phyloP scores from a whole-genome alignment of 1,284 basidiomycete genomes.

The Pseudozyma thailandica region DNA sequence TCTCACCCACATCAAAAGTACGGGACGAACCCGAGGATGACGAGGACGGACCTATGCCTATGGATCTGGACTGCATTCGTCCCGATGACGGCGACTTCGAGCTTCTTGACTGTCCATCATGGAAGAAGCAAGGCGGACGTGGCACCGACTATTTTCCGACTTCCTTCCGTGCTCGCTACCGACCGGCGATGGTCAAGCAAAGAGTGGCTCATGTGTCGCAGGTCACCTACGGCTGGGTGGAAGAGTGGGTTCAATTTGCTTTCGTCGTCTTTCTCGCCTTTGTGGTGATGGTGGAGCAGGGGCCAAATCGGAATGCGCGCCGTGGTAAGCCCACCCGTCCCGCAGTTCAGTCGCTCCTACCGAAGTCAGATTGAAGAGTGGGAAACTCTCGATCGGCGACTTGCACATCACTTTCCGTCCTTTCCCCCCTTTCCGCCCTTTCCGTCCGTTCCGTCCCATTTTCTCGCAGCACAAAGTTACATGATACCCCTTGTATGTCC shows the following conservation, averaged over 20 bases:
- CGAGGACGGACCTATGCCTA: slow-evolving; percentile 3
- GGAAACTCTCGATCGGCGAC: not conserved
- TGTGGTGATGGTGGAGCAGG: slow-evolving; percentile 51
- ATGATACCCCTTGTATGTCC: slow-evolving; percentile 3
- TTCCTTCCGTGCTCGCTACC: slow-evolving; percentile 50
- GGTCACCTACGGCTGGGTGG: slow-evolving; percentile 54
- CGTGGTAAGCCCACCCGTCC: slow-evolving; percentile 7
- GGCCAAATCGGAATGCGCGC: slow-evolving; percentile 25
- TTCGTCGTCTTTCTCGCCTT: slow-evolving; percentile 60
- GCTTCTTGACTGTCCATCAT: slow-evolving; percentile 45
- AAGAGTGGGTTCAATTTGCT: slow-evolving; percentile 57
- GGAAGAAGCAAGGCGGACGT: slow-evolving; percentile 48
- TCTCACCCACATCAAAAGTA: slow-evolving; percentile 12
- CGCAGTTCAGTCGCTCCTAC: slow-evolving; percentile 8
- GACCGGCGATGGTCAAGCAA: slow-evolving; percentile 55
- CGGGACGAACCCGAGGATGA: slow-evolving; percentile 4
- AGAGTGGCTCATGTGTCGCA: slow-evolving; percentile 44
- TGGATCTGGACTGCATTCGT: slow-evolving; percentile 13
- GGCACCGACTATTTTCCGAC: slow-evolving; percentile 59
- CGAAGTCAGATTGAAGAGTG: slow-evolving; percentile 14
- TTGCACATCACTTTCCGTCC: not conserved
- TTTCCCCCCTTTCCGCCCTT: not conserved
- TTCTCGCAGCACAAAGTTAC: not conserved
- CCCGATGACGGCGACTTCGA: slow-evolving; percentile 53
- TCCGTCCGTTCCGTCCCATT: not conserved